These are phyloP conservation scores for Clarireedia sp. DNA, from an alignment of 2,329 filamentous ascomycete species.

Conservation along the genomic window DNA sequence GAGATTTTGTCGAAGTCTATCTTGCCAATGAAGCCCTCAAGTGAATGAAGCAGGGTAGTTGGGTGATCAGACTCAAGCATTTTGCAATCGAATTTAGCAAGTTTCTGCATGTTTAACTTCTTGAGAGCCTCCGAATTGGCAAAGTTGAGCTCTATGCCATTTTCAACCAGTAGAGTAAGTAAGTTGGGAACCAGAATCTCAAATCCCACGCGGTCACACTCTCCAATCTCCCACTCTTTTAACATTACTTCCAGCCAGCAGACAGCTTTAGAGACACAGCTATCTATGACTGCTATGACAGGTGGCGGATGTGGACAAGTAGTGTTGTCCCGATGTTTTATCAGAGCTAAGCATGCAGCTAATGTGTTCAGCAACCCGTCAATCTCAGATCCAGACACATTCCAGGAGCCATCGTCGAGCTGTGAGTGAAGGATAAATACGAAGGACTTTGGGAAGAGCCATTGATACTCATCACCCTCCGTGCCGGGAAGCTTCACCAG, in stretches of 20 bases:
- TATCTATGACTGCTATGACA: not conserved
- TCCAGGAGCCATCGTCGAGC: not conserved
- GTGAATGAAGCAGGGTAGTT: conserved; percentile 30
- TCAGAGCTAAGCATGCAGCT: conserved; percentile 2
- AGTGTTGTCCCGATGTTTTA: not conserved
- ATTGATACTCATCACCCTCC: not conserved
- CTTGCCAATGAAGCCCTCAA: conserved; percentile 33
- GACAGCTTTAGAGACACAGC: not conserved
- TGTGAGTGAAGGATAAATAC: not conserved
- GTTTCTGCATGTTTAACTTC: conserved; percentile 24
- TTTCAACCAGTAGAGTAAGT: not conserved
- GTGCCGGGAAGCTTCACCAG: not conserved
- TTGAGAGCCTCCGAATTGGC: not conserved
- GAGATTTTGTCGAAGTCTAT: conserved; percentile 31
- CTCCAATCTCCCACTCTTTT: conserved; percentile 1
- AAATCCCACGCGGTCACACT: conserved; percentile 6
- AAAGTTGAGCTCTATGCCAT: not conserved
- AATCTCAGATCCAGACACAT: not conserved
- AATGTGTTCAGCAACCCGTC: conserved; percentile 6
- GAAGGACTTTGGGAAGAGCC: not conserved
- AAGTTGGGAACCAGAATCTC: conserved; percentile 2
- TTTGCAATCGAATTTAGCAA: conserved; percentile 25
- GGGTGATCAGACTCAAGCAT: conserved; percentile 25
- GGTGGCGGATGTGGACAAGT: not conserved
- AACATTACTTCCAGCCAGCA: not conserved